A percentile compares a stretch with the other conserved stretches of the same genome.
Conservation (phyloP, 1,284 basidiomycete genomes). For the Sporisorium scitamineum region DNA sequence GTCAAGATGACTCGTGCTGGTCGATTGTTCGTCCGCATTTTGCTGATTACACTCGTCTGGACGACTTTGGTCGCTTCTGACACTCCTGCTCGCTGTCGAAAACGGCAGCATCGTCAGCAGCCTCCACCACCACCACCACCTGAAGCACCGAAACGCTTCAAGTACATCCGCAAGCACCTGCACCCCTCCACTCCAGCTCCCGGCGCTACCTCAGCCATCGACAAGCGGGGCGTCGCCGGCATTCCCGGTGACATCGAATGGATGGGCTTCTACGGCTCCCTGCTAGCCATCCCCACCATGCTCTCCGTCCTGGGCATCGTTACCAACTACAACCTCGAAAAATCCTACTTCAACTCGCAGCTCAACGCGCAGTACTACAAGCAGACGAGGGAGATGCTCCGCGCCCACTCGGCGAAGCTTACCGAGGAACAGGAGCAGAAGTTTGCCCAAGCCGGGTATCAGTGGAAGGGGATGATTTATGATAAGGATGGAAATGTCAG, state of each 20-base stretch:
- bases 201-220: background rate
- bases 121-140: too few species aligned
- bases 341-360: constrained; percentile 31
- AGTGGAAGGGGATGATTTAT: constrained; percentile 38
- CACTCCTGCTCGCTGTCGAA: background rate
- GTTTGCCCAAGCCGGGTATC: constrained; percentile 16
- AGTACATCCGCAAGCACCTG: background rate
- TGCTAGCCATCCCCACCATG: constrained; percentile 37
- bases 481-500: constrained; percentile 26
- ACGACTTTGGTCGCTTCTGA: background rate
- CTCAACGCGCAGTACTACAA: constrained; percentile 38
- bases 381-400: constrained; percentile 17
- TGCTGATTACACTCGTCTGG: background rate
- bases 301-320: constrained; percentile 29
- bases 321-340: constrained; percentile 40
- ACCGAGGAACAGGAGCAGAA: constrained; percentile 27
- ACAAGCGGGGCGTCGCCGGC: constrained; percentile 21
- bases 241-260: constrained; percentile 36
- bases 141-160: background rate
- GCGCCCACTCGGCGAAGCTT: constrained; percentile 24
- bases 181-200: background rate
- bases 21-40: background rate
- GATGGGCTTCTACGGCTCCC: constrained; percentile 28
- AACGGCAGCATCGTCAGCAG: background rate
- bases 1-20: background rate